Conservation (phyloP, 768 basidiomycete species). For the Hericium erinaceus region DNA sequence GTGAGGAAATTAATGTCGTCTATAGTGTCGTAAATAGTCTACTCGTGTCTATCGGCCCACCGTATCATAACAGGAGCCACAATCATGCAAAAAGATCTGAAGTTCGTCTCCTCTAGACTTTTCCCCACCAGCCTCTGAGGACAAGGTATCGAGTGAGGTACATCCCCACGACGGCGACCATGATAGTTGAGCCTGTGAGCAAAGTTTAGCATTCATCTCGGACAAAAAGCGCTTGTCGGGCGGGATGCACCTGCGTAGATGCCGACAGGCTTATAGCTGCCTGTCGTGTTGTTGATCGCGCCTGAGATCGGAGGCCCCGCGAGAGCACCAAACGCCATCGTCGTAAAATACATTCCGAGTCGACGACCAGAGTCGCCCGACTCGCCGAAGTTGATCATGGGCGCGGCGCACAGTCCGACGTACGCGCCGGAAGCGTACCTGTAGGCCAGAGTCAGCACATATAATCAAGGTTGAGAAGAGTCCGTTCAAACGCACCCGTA, state of each 20-base stretch:
- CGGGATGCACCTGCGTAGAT: constrained; percentile 36
- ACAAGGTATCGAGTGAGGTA: not conserved
- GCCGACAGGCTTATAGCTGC: constrained; percentile 44
- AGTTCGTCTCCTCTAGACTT: not conserved
- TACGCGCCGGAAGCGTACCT: constrained; percentile 58
- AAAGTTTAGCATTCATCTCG: not conserved
- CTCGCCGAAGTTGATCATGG: constrained; percentile 53
- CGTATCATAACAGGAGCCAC: too few species aligned
- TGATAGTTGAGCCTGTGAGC: not conserved
- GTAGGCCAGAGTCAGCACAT: not conserved
- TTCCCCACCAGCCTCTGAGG: not conserved
- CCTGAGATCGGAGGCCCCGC: constrained; percentile 70
- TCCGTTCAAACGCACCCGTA: constrained; percentile 44
- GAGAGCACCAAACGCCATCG: constrained; percentile 52
- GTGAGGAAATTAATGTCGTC: too few species aligned
- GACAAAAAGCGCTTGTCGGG: not conserved
- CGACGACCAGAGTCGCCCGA: constrained; percentile 54
- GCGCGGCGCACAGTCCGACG: constrained; percentile 44
- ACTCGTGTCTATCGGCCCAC: too few species aligned
- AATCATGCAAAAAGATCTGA: too few species aligned
- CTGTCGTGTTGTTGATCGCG: constrained; percentile 46
- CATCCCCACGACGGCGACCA: not conserved
- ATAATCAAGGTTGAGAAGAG: not conserved
- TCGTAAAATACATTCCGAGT: constrained; percentile 53
- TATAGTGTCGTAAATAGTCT: too few species aligned